phyloP scores from a whole-genome alignment of 164 flowering plant genomes.

The Nymphaea thermarum region DNA sequence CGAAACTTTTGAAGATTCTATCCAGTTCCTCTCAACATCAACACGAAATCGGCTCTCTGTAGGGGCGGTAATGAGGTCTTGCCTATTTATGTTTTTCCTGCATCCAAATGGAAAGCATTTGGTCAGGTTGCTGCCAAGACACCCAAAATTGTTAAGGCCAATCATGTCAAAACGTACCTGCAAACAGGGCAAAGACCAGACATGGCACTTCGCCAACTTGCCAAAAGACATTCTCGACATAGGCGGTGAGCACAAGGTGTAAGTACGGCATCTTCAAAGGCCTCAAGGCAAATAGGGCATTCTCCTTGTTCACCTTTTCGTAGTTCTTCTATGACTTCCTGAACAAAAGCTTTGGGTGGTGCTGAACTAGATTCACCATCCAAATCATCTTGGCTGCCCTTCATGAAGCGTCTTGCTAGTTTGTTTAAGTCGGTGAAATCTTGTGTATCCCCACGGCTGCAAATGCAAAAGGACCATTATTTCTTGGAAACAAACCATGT shows the following conservation, averaged over 20 bases:
- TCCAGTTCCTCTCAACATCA: conserved; percentile 94
- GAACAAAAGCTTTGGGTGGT: conserved; percentile 79
- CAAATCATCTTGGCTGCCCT: conserved; percentile 29
- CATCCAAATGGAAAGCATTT: conserved; percentile 1
- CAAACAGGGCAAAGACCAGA: conserved; percentile 97
- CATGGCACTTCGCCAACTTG: conserved; percentile 70
- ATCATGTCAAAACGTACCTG: conserved; percentile 35
- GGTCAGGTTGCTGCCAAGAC: neutral
- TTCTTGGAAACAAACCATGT: too few relatives aligned
- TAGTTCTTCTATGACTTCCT: conserved; percentile 87
- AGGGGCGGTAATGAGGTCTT: conserved; percentile 91
- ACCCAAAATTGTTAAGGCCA: neutral
- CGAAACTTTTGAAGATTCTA: conserved; percentile 76
- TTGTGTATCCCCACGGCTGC: conserved; percentile 95
- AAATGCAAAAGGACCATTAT: conserved; percentile 4
- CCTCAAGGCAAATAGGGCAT: conserved; percentile 98
- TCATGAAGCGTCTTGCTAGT: conserved; percentile 83
- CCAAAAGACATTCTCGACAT: conserved; percentile 90
- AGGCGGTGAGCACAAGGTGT: conserved; percentile 96
- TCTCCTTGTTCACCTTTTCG: conserved; percentile 86
- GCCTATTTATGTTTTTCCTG: conserved; percentile 67
- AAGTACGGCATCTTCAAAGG: conserved; percentile 95
- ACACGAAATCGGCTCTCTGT: conserved; percentile 74
- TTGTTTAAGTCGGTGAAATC: conserved; percentile 83
- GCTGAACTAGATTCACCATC: conserved; percentile 35